Percentiles rank a stretch among this genome's conserved stretches.
phyloP scores from a whole-genome alignment of 768 basidiomycete genomes.

The Amanita exitialis region DNA sequence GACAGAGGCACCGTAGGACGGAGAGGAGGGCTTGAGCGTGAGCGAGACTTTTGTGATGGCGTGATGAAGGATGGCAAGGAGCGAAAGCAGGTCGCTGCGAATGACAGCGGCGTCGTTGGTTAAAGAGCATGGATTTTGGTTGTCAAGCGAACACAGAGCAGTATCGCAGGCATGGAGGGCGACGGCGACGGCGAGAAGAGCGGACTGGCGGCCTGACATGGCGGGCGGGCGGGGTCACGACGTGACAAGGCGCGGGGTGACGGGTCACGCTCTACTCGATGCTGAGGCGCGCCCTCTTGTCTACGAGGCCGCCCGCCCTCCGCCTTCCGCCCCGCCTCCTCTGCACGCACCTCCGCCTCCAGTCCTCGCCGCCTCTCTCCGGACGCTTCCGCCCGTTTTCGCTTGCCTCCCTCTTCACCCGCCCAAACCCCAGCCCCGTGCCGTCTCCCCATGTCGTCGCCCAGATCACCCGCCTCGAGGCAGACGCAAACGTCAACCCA shows the following conservation, averaged over 20 bases:
- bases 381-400: conserved; percentile 20
- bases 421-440: conserved; percentile 31
- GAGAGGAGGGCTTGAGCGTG: conserved; percentile 46
- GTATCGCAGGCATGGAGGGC: conserved; percentile 27
- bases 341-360: conserved; percentile 1
- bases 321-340: conserved; percentile 2
- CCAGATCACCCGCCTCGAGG: conserved; percentile 64
- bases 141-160: not conserved
- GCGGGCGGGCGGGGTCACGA: not conserved
- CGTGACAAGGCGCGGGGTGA: not conserved
- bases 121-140: not conserved
- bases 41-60: conserved; percentile 54
- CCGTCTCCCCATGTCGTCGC: conserved; percentile 62
- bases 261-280: not conserved
- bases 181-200: conserved; percentile 20
- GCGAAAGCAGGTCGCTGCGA: conserved; percentile 43
- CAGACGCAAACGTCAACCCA: conserved; percentile 66
- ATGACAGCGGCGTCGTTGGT: conserved; percentile 18
- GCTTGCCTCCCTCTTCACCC: conserved; percentile 35
- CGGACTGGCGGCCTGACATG: conserved; percentile 12
- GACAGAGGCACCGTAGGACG: conserved; percentile 40
- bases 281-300: not conserved
- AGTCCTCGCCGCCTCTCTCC: too few relatives aligned
- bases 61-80: conserved; percentile 48
- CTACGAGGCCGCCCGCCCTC: conserved; percentile 2